Evolutionary conservation across 768 basidiomycete species (phyloP), one percentile per base, ranked within the genome.

Genomic region (Cystofilobasidium capitatum): DNA sequence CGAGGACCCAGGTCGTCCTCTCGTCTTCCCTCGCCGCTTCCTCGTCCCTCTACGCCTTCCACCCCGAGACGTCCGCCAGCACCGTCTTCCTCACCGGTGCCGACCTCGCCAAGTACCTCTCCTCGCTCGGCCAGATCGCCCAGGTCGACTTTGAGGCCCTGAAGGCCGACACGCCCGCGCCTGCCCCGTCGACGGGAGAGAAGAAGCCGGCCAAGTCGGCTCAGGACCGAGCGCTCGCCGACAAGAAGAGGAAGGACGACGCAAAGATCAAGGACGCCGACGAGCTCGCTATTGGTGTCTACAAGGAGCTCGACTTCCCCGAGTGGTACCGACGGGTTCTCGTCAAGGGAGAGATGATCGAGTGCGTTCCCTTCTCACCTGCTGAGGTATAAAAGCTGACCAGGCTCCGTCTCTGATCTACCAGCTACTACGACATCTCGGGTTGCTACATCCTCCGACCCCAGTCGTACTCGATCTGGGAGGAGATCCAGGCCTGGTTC

Each of bases 361-460:
- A 99, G 68, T 69, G 45, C 39, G 68, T 69, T 29, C 26, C 20
- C 22, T 26, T 22, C 3, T 17, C 35, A 31, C 4, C 17, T 37
- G 26, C 60, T 4, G 24, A 35, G n/a, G 5, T 45, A n/a, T 3
- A 35, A 49, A 5, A 7, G 24, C 29, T 37, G 45, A 9, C 26
- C 62, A 12, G n/a, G n/a, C 66, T 20, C 33, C 14, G 37, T 20
- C 37, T 12, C 24, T 33, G 51, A 31, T 26, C 54, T 33, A 35
- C 5, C 42, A 69, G 68, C 74, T 99, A 98, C 79, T 98, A 99
- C 81, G 93, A 85, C 77, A 91, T 99, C 76, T 92, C 90, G 70
- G 96, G 96, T 20, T 99, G 96, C 76, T 99, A 99, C 79, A 96
- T 98, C 77, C 86, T 99, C 67, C 91, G 89, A 75, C 96, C 96